These are phyloP conservation scores for Tetrahymena elliotti DNA, from an alignment of 73 alveolate genomes.

Conservation along the genomic window DNA sequence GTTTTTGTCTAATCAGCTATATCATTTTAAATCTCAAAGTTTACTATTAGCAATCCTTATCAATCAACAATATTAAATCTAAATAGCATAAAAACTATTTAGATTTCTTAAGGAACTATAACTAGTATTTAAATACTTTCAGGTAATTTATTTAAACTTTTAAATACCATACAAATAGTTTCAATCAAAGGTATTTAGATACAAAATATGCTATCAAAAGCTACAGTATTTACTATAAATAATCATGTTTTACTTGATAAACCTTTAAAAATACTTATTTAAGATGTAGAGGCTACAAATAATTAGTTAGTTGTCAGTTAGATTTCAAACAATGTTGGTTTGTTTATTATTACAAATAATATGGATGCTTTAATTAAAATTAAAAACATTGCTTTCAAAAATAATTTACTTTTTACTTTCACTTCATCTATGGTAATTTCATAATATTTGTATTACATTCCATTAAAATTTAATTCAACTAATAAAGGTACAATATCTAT, in stretches of 20 bases:
- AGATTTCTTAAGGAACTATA: neutral
- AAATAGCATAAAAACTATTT: neutral
- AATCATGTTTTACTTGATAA: too few relatives aligned
- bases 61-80: neutral
- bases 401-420: neutral
- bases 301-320: neutral
- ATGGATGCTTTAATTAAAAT: neutral
- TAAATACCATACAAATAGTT: neutral
- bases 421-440: neutral
- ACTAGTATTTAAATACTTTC: neutral
- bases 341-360: neutral
- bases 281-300: neutral
- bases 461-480: too few relatives aligned
- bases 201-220: neutral
- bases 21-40: neutral
- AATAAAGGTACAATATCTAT: neutral
- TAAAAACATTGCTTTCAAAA: neutral
- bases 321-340: neutral
- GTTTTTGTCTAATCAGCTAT: neutral
- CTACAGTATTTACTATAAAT: neutral
- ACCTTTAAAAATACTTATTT: neutral
- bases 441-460: too few relatives aligned
- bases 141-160: neutral
- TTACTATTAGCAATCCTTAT: neutral
- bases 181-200: too few relatives aligned